Evolutionary conservation across 208 protist genomes (phyloP), one percentile per base, ranked within the genome.

Genomic region (Acanthamoeba polyphaga): DNA sequence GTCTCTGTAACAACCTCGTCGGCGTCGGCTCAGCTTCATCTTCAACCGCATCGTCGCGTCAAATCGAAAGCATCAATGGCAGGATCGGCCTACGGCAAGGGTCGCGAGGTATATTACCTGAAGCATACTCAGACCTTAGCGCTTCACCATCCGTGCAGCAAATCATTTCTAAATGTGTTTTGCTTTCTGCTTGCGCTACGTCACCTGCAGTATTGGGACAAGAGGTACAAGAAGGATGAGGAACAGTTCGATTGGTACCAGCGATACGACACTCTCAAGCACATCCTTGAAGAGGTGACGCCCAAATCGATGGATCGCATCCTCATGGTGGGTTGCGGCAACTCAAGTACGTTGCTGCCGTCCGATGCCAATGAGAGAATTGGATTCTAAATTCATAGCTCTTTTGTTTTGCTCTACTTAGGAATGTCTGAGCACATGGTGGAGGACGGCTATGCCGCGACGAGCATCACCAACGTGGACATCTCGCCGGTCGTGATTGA

Each of bases 191-290:
- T 43, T 43, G 38, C 38, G 38, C 38, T 43, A 43, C 38, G 38
- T 68, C 62, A 68, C 27, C 29, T 27, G 22, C 66, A 72, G 66
- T 72, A 72, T 72, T 72, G 66, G 66, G 66, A 72, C 66, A 72
- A 72, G 66, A 2, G 66, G 66, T 72, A 72, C 22, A 72, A 34
- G 66, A 72, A 72, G 66, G 74, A 84, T 49, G 74, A 43, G 19
- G 74, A 84, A 32, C 74, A 43, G 43, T 84, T 84, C 32, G 74
- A 84, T 51, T 84, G 74, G 74, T 84, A 84, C 43, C 74, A 84
- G 43, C 29, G 38, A 1, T 84, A 84, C 74, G 74, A 84, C 38
- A 51, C 29, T 2, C 29, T 84, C 38, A 55, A 51, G 29, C 38
- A 84, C 74, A 84, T 84, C 13, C 22, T 84, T 8, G 38, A 38